Base-by-base conservation (phyloP, 2,329 filamentous ascomycete genomes). In the Myriosclerotinia curreyana region DNA sequence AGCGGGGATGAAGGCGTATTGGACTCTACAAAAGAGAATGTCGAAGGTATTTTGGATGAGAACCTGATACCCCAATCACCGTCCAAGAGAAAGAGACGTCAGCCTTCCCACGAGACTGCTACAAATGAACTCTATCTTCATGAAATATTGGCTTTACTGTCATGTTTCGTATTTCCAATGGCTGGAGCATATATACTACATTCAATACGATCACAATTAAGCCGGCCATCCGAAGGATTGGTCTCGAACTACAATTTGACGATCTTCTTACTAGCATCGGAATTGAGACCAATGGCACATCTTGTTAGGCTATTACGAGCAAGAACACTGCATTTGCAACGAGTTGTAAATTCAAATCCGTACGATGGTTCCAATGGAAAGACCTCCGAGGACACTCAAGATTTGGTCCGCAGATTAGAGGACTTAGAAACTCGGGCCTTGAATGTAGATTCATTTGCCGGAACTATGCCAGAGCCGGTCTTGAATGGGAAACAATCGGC, bases 191-290 rank as follows among this genome's bases (percentile, higher is more conserved):
- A 89, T 76, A 79, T 97, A 48, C 81, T 98, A 14, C 93, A 97
- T 74, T 80, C 85, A 25, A 90, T 97, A 65, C 86, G 94, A 59
- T 83, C 83, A 11, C 91, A 94, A 71, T 84, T 98, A 22, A 93
- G 90, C 31, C 83, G 90, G 2, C 91, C 90, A 0, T 92, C 92
- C 0, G 92, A 96, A 74, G 91, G 91, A 1, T 80, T 98, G 14
- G 88, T 98, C 8, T 96, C 92, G 5, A 91, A 96, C 75, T 96
- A 94, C 77, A 97, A 97, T 75, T 81, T 98, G 62, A 92, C 89
- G 15, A 91, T 98, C 60, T 98, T 97, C 75, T 80, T 96, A 3
- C 82, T 96, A 22, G 91, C 90, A 0, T 90, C 94, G 4, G 94
- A 98, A 76, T 80, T 97, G 36, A 87, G 91, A 3, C 94, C 94